Conservation (phyloP, 2,329 filamentous ascomycete genomes). For the Arachnopeziza araneosa region DNA sequence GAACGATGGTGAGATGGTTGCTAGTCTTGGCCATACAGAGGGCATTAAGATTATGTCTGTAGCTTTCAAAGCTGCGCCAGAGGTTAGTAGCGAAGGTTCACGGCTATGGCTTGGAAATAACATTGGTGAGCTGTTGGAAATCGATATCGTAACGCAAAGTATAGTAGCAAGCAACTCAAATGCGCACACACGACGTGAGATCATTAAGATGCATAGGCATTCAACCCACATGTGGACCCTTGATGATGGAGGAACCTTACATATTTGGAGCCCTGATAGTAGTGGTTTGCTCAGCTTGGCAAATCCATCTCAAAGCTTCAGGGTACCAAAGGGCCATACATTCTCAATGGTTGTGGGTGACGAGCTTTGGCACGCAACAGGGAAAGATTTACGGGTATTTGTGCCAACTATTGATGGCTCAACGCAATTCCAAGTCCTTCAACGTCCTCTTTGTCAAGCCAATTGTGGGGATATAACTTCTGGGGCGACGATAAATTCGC, state of each 20-base stretch:
- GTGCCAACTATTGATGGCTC: slow-evolving; percentile 64
- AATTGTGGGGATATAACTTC: slow-evolving; percentile 83
- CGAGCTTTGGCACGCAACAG: slow-evolving; percentile 80
- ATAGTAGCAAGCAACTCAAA: slow-evolving; percentile 62
- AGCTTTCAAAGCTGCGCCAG: slow-evolving; percentile 75
- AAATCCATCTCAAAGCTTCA: slow-evolving; percentile 66
- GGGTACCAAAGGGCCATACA: slow-evolving; percentile 73
- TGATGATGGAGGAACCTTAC: slow-evolving; percentile 80
- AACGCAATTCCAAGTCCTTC: slow-evolving; percentile 67
- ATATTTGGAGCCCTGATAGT: slow-evolving; percentile 77
- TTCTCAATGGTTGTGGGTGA: slow-evolving; percentile 85
- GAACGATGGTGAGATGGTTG: slow-evolving; percentile 70
- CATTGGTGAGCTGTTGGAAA: slow-evolving; percentile 80
- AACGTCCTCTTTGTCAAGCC: slow-evolving; percentile 63
- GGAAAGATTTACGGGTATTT: slow-evolving; percentile 84
- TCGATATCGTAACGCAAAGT: slow-evolving; percentile 71
- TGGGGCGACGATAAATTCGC: slow-evolving; percentile 67
- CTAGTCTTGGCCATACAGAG: slow-evolving; percentile 80
- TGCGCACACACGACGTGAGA: slow-evolving; percentile 72
- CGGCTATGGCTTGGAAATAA: slow-evolving; percentile 88
- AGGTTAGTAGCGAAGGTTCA: slow-evolving; percentile 74
- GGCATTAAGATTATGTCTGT: slow-evolving; percentile 76
- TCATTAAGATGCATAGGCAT: slow-evolving; percentile 81
- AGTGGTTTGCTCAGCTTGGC: slow-evolving; percentile 69
- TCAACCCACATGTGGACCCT: slow-evolving; percentile 90